Evolutionary conservation across 2,329 filamentous ascomycete genomes (phyloP).

Genomic region (Colletotrichum siamense): DNA sequence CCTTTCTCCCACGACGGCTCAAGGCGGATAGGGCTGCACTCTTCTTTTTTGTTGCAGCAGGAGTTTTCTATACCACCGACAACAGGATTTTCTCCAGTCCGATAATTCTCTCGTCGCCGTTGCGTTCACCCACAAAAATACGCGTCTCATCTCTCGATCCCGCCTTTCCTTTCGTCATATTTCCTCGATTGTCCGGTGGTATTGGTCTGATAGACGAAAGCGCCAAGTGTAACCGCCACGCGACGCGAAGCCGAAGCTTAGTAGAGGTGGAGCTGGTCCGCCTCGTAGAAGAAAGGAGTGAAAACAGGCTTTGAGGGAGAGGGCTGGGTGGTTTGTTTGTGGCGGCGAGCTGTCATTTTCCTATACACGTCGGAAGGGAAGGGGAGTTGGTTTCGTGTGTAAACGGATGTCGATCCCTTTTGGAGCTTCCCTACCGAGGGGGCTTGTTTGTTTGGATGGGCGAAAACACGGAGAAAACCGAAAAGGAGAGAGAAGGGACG

Average conservation of each 20-base stretch:
- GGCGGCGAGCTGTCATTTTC: constrained; percentile 12
- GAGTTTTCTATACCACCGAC: constrained; percentile 18
- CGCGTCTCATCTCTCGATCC: constrained; percentile 1
- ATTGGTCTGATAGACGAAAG: constrained; percentile 11
- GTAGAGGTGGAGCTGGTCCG: not conserved
- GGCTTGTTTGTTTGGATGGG: not conserved
- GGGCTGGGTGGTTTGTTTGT: not conserved
- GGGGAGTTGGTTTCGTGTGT: not conserved
- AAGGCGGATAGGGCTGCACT: constrained; percentile 3
- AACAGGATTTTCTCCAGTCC: not conserved
- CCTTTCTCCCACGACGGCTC: constrained; percentile 2
- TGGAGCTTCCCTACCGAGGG: not conserved
- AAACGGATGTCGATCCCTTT: not conserved
- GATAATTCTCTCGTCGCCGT: constrained; percentile 1
- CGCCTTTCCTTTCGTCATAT: constrained; percentile 4
- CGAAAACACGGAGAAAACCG: not conserved
- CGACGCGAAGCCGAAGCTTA: not conserved
- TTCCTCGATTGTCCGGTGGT: constrained; percentile 7
- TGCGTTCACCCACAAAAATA: not conserved
- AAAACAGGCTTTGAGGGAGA: not conserved
- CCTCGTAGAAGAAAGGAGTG: not conserved
- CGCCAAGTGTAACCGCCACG: not conserved
- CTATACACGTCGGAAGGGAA: not conserved
- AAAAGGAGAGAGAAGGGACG: not conserved
- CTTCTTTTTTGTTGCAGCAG: not conserved